These are phyloP conservation scores for Limnanthes douglasii DNA, from an alignment of 345 rosid species.

Conservation along the genomic window DNA sequence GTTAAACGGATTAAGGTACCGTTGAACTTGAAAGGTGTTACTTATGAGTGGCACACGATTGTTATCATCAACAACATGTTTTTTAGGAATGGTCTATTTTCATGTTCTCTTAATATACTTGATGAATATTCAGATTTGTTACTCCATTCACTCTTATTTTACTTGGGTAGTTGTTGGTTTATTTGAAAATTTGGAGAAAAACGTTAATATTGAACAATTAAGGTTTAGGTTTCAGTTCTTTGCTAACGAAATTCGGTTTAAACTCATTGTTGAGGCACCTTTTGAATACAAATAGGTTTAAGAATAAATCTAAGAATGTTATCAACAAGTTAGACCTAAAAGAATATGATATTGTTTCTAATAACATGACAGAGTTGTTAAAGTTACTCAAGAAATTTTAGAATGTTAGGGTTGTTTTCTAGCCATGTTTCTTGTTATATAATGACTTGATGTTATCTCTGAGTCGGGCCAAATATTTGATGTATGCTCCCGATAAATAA, in stretches of 20 bases:
- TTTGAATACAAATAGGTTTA: constrained; percentile 59
- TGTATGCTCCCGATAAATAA: constrained; percentile 94
- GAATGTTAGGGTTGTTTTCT: constrained; percentile 77
- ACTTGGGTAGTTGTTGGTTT: constrained; percentile 80
- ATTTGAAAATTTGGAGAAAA: constrained; percentile 90
- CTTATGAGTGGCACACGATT: constrained; percentile 61
- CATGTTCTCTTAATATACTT: constrained; percentile 70
- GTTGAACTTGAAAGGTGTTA: constrained; percentile 21
- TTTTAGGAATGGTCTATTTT: constrained; percentile 62
- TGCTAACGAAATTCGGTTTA: constrained; percentile 93
- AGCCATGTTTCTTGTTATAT: constrained; percentile 93
- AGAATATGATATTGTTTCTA: constrained; percentile 95
- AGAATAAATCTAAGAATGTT: constrained; percentile 72
- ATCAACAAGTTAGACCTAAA: constrained; percentile 66
- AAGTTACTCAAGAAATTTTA: constrained; percentile 85
- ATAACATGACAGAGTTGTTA: constrained; percentile 66
- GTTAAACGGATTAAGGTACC: constrained; percentile 42
- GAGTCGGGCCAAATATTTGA: constrained; percentile 79
- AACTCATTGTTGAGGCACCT: constrained; percentile 94
- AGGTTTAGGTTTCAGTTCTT: constrained; percentile 94
- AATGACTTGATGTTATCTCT: constrained; percentile 93
- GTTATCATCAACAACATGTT: constrained; percentile 42
- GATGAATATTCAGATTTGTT: constrained; percentile 97
- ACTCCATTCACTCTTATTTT: constrained; percentile 71
- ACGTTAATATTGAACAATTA: constrained; percentile 69